Conservation (phyloP, 192 early-diverging fungal genomes). For the Coemansia sp. region DNA sequence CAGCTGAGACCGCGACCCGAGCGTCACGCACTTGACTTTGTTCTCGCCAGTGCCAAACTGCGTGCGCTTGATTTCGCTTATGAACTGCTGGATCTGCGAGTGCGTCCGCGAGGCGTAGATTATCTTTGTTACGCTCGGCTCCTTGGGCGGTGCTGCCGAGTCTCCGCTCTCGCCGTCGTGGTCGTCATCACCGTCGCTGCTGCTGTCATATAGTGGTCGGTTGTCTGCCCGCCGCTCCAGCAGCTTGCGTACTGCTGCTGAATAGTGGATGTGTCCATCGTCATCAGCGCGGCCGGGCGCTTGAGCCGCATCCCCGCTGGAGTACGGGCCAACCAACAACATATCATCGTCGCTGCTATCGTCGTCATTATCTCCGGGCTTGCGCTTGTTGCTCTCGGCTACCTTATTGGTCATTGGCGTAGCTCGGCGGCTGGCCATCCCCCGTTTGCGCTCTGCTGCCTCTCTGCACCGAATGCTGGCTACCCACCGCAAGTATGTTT, state of each 20-base stretch:
- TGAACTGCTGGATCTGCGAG: conserved; percentile 90
- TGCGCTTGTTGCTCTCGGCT: conserved; percentile 9
- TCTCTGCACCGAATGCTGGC: conserved; percentile 20
- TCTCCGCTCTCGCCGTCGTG: conserved; percentile 32
- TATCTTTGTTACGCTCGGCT: conserved; percentile 47
- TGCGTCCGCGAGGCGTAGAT: conserved; percentile 82
- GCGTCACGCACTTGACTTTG: conserved; percentile 62
- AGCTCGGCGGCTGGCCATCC: not conserved
- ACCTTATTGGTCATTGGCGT: not conserved
- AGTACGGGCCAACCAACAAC: conserved; percentile 65
- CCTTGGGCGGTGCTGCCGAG: conserved; percentile 52
- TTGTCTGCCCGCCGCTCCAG: conserved; percentile 45
- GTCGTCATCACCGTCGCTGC: conserved; percentile 12
- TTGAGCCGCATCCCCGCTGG: conserved; percentile 60
- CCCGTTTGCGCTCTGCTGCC: conserved; percentile 9
- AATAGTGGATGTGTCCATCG: conserved; percentile 47
- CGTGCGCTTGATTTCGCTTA: conserved; percentile 84
- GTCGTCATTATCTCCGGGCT: not conserved
- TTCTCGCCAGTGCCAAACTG: conserved; percentile 57
- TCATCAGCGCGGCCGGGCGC: conserved; percentile 18
- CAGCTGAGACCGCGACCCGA: conserved; percentile 82
- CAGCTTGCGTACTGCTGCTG: conserved; percentile 61
- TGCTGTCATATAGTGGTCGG: conserved; percentile 12
- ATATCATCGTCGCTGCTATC: conserved; percentile 48
- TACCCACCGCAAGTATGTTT: conserved; percentile 39